Base-by-base conservation (phyloP, 768 basidiomycete genomes). In the Pulveroboletus sp. region DNA sequence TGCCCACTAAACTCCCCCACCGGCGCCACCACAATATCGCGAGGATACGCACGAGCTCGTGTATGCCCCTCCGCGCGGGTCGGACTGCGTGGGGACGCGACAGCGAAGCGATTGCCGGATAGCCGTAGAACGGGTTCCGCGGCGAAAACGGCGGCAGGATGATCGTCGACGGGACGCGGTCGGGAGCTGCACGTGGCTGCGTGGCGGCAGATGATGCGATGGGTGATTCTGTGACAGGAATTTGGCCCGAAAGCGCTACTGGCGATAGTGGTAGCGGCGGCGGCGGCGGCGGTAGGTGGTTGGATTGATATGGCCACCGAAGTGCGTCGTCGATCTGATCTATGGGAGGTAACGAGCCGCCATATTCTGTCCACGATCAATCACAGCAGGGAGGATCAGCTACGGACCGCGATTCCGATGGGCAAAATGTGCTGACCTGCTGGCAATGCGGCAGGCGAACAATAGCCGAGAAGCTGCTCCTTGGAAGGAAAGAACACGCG, bases 111-210 rank as follows among this genome's bases (percentile, higher is more conserved):
- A 56, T 27, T 12, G 74, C 73, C 6, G 86, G 84, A 60, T 89
- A 89, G 4, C 87, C 87, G 54, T 79, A 90, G 67, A 83, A 89
- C 2, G 88, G 88, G 54, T 88, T 89, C 34, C 79, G 67, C 31
- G 70, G 61, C 23, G 86, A 88, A 26, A 77, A 80, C 17, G 83
- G 74, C 9, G 82, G 73, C 35, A 81, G 55, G 16, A 20, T 13
- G 20, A 57, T 45, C 38, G 53, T 46, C 30, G 57, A 55, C 34
- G 55, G 31, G 29, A 31, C 7, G 45, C 54, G 53, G 5, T 37
- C 12, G 16, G 30, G 42, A 6, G 26, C 13, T 9, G 30, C 5
- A 10, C 17, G 6, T 23, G 38, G 17, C 5, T 30, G 10, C 9
- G 30, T 3, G 5, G 26, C 16, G 5, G 35, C 22, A 3, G 22